Evolutionary conservation across 164 flowering plant genomes (phyloP).

Genomic region (Vitis labrusca): DNA sequence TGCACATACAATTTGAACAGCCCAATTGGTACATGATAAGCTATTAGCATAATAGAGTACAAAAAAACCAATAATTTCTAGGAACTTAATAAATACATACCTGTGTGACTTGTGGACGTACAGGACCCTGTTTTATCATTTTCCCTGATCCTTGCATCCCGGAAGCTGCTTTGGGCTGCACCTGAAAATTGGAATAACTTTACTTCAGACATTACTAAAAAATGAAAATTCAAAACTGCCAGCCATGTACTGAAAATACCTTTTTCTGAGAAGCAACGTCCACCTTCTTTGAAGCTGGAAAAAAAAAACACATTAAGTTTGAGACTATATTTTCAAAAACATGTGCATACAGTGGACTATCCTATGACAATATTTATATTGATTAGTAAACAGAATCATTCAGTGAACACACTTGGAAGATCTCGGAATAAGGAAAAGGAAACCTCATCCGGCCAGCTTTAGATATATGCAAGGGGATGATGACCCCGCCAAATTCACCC

Average conservation of each 20-base stretch:
- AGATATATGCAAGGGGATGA: no score
- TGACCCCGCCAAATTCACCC: no score
- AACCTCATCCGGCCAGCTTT: no score
- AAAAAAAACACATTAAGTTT: conserved; percentile 7
- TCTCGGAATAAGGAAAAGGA: no score
- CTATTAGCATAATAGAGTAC: background rate
- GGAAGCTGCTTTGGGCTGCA: conserved; percentile 32
- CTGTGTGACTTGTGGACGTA: conserved; percentile 36
- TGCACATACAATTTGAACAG: background rate
- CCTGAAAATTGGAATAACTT: conserved; percentile 27
- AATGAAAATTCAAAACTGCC: background rate
- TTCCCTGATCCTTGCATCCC: conserved; percentile 37
- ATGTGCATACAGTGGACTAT: background rate
- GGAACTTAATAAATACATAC: conserved; percentile 19
- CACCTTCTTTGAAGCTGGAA: conserved; percentile 52
- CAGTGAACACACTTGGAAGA: no score
- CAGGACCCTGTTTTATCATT: conserved; percentile 34
- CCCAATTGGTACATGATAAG: background rate
- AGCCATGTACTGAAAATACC: conserved; percentile 31
- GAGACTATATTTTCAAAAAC: background rate
- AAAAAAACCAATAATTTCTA: background rate
- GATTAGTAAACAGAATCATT: no score
- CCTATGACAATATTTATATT: background rate
- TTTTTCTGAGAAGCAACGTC: conserved; percentile 33
- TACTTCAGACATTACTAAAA: conserved; percentile 3